A percentile compares a stretch with the other conserved stretches of the same genome.
phyloP scores from a whole-genome alignment of 177 flowering plant genomes.

The Vitis hybrid region DNA sequence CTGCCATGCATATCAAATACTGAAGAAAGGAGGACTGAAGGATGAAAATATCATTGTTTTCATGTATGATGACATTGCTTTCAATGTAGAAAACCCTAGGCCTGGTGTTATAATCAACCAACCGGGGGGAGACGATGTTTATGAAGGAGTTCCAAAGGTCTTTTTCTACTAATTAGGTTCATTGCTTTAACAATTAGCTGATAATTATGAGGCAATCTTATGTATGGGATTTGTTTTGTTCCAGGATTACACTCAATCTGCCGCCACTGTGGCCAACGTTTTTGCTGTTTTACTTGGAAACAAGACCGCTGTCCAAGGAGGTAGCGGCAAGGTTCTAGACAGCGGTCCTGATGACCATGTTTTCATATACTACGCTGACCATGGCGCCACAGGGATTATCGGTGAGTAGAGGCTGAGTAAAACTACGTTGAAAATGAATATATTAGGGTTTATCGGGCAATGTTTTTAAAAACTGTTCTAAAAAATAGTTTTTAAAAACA shows the following conservation, averaged over 20 bases:
- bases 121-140: conserved; percentile 45
- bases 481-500: not conserved
- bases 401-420: conserved; percentile 24
- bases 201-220: not conserved
- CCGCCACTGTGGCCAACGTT: conserved; percentile 35
- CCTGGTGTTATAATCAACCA: conserved; percentile 50
- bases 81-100: conserved; percentile 40
- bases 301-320: conserved; percentile 44
- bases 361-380: conserved; percentile 50
- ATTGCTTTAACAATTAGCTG: not conserved
- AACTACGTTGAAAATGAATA: no score
- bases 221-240: not conserved
- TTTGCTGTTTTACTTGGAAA: conserved; percentile 45
- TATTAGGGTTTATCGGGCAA: no score
- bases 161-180: not conserved
- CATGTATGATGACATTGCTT: conserved; percentile 63
- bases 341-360: conserved; percentile 50
- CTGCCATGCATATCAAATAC: conserved; percentile 59
- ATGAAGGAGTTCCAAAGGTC: conserved; percentile 57
- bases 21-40: conserved; percentile 48
- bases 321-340: conserved; percentile 55
- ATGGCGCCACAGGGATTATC: conserved; percentile 46
- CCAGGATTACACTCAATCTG: conserved; percentile 51
- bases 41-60: conserved; percentile 56
- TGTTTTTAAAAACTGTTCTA: no score